Evolutionary conservation across 2,329 filamentous ascomycete species (phyloP), one percentile per base, ranked within the genome.

Genomic region (Calonectria pseudoturangicola): DNA sequence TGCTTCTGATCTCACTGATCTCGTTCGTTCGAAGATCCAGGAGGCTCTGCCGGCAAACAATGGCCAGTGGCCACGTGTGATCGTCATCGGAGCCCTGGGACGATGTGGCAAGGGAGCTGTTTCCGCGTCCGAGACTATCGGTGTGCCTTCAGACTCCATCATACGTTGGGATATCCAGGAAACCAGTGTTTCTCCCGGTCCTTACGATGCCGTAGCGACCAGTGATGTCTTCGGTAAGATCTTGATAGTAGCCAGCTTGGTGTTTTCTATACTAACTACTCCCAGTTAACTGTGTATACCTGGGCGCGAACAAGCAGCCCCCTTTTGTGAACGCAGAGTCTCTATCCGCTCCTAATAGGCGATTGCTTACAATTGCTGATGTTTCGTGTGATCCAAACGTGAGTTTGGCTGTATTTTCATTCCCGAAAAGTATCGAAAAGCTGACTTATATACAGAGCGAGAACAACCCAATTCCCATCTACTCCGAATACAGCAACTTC

Each of bases 401-500:
- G 21, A 25, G 45, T n/a, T 9, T 6, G 21, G 3, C 41, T 9
- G 18, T 25, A 8, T 9, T 48, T 48, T 2, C 25, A 3, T 13
- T 48, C 10, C 12, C 5, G n/a, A 3, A 13, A 48, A 13, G 9
- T 10, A 25, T 10, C 45, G 3, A 21, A 48, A 12, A 3, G n/a
- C 45, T 48, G 27, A 51, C 25, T 51, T 15, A 2, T 15, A 30
- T 25, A 30, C 41, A 51, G 12, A 94, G 92, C 84, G 91, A 90
- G 4, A 87, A 93, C 85, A 93, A 93, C 83, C 77, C 77, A 76
- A 91, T 95, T 66, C 95, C 95, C 25, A 92, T 98, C 81, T 98
- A 97, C 87, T 88, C 89, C 76, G 91, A 93, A 81, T 94, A 94
- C 83, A 98, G 93, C 56, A 96, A 95, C 25, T 98, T 98, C 82